These are phyloP conservation scores for Sporothrix globosa DNA, from an alignment of 2,329 filamentous ascomycete genomes.

Conservation along the genomic window DNA sequence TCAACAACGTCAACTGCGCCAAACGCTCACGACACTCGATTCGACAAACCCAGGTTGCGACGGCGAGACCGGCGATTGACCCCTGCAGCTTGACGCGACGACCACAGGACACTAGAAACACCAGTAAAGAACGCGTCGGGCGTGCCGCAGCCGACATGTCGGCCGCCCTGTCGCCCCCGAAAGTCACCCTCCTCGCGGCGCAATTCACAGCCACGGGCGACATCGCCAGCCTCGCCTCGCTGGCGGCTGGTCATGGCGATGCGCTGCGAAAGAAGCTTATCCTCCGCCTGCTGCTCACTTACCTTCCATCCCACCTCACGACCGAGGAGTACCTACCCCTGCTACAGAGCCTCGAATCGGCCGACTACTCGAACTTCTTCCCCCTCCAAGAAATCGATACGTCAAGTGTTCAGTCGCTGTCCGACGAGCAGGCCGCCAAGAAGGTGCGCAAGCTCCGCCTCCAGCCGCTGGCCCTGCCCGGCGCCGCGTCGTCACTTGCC, in stretches of 20 bases:
- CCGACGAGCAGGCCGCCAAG: slow-evolving; percentile 66
- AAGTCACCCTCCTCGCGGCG: slow-evolving; percentile 72
- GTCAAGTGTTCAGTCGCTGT: slow-evolving; percentile 59
- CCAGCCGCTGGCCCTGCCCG: slow-evolving; percentile 56
- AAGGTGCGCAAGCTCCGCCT: slow-evolving; percentile 66
- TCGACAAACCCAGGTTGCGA: neutral
- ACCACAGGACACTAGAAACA: neutral
- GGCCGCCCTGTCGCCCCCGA: slow-evolving; percentile 62
- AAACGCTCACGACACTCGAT: slow-evolving; percentile 7
- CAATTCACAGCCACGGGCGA: slow-evolving; percentile 69
- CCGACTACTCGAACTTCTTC: slow-evolving; percentile 40
- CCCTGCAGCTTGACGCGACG: neutral
- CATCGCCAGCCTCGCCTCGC: slow-evolving; percentile 61
- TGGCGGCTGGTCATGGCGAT: slow-evolving; percentile 60
- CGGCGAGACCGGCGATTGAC: neutral
- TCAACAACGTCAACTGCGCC: slow-evolving; percentile 10
- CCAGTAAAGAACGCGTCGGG: neutral
- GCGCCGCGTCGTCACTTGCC: neutral
- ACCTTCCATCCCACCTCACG: slow-evolving; percentile 71
- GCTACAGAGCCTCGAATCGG: slow-evolving; percentile 59
- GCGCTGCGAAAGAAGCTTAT: slow-evolving; percentile 67
- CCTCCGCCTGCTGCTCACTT: slow-evolving; percentile 74
- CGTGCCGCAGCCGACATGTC: slow-evolving; percentile 29
- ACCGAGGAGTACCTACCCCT: slow-evolving; percentile 66
- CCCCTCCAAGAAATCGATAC: slow-evolving; percentile 56